phyloP scores from a whole-genome alignment of 768 basidiomycete species.

The Serendipita vermifera region DNA sequence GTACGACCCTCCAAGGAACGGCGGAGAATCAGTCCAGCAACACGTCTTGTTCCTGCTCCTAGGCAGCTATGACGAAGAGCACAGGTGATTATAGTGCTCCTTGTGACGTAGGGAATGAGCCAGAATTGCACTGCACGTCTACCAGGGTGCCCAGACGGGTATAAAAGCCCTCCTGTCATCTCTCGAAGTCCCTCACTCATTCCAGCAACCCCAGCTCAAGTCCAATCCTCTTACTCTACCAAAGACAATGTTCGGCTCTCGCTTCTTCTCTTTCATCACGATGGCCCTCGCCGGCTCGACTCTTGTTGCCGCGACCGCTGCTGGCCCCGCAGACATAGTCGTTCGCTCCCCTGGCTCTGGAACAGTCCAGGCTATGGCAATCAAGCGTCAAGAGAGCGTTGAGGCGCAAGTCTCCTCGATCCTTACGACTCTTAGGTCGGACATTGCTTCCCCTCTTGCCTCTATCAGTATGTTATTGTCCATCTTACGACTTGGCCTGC shows the following conservation, averaged over 20 bases:
- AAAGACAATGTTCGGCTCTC: conserved; percentile 4
- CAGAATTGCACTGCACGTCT: no score
- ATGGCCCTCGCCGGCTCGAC: neutral
- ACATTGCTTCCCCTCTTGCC: neutral
- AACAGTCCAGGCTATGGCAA: neutral
- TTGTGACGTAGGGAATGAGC: no score
- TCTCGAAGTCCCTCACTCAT: no score
- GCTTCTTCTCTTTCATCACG: neutral
- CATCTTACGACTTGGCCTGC: neutral
- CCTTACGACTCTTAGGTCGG: neutral
- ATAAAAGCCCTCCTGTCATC: no score
- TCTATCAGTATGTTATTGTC: neutral
- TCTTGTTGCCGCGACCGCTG: neutral
- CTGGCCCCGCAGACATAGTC: neutral
- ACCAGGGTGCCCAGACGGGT: no score
- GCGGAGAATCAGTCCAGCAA: no score
- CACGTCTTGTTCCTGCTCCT: no score
- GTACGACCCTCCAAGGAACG: no score
- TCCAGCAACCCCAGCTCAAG: no score
- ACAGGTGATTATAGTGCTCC: no score
- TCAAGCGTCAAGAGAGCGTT: neutral
- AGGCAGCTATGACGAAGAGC: no score
- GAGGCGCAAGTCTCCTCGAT: neutral
- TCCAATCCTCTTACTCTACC: no score
- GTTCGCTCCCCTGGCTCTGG: neutral